phyloP scores from a whole-genome alignment of 1,284 basidiomycete species.

The Filobasidium uniguttulatum region DNA sequence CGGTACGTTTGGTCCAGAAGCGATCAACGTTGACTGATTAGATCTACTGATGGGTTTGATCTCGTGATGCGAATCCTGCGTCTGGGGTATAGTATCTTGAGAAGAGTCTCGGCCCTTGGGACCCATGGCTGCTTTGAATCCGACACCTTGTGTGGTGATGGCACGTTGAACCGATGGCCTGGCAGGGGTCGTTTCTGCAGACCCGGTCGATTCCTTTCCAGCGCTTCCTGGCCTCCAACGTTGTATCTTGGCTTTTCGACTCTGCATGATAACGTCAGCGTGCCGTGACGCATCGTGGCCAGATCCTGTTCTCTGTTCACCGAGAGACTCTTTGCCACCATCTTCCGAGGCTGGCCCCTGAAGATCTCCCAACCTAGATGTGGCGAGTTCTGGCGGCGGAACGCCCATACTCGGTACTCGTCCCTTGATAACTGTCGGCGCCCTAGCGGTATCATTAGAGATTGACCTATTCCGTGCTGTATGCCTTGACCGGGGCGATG shows the following conservation, averaged over 20 bases:
- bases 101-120: neutral
- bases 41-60: neutral
- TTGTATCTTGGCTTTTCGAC: slow-evolving; percentile 43
- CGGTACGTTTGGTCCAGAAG: no score
- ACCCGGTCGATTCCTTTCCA: neutral
- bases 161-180: slow-evolving; percentile 2
- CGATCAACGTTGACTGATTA: neutral
- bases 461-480: neutral
- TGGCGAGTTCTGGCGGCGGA: neutral
- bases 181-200: neutral
- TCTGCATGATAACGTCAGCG: slow-evolving; percentile 44
- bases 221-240: slow-evolving; percentile 38
- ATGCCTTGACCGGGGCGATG: neutral
- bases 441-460: neutral
- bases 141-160: neutral
- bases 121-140: neutral
- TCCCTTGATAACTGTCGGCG: neutral
- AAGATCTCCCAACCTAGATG: no score
- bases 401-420: neutral
- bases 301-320: neutral
- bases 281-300: slow-evolving; percentile 41
- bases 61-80: neutral
- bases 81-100: neutral
- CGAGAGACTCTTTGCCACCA: neutral
- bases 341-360: neutral